Conservation (phyloP, 177 flowering plant species). For the Vitis hybrid region DNA sequence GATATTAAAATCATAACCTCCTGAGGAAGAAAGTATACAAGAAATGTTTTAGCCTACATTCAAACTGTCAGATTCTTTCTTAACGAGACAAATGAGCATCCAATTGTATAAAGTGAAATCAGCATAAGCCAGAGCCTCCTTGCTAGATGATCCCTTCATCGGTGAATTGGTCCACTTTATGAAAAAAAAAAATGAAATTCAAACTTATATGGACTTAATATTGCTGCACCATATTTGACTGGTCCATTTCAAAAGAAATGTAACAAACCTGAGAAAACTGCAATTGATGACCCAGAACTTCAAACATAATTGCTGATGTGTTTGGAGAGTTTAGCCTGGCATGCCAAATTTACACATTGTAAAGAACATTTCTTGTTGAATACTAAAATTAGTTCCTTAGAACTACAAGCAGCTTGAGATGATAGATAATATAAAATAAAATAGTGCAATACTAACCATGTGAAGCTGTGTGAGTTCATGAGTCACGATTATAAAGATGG, state of each 20-base stretch:
- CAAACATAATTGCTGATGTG: slow-evolving; percentile 61
- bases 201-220: background rate
- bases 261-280: slow-evolving; percentile 77
- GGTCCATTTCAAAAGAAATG: background rate
- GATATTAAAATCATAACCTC: background rate
- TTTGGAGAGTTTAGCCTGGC: slow-evolving; percentile 71
- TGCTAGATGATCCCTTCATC: background rate
- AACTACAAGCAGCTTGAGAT: too few species aligned
- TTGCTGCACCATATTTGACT: background rate
- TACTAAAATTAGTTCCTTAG: too few species aligned
- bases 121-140: background rate
- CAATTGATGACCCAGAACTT: slow-evolving; percentile 73
- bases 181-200: background rate
- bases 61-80: background rate
- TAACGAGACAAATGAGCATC: background rate
- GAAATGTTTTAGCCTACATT: background rate
- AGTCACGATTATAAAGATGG: too few species aligned
- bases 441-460: too few species aligned
- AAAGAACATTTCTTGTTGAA: background rate
- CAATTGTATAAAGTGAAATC: background rate
- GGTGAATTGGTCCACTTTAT: background rate
- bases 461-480: too few species aligned
- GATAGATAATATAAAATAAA: too few species aligned
- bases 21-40: background rate
- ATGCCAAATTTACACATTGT: background rate